Conservation (phyloP, 2,329 filamentous ascomycete genomes). For the Blastomyces parvus region DNA sequence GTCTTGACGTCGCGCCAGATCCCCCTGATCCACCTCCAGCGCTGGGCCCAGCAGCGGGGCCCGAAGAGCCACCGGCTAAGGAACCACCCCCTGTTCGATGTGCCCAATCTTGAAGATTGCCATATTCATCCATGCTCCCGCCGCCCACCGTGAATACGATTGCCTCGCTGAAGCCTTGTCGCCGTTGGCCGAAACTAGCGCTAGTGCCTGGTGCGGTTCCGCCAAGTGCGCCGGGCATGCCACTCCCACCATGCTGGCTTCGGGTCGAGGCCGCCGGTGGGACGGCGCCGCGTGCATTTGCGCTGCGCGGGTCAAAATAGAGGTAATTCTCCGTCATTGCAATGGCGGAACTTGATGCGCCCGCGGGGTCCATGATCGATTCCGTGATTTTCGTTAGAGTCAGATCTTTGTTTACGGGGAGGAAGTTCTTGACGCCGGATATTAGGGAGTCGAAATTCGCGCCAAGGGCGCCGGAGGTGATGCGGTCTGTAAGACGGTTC, state of each 20-base stretch:
- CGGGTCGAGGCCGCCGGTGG: slow-evolving; percentile 58
- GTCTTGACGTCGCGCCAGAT: slow-evolving; percentile 52
- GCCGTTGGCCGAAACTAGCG: slow-evolving; percentile 80
- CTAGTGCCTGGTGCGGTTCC: slow-evolving; percentile 54
- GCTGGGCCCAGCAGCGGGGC: slow-evolving; percentile 29
- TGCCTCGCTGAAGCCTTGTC: slow-evolving; percentile 81
- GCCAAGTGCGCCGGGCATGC: slow-evolving; percentile 36
- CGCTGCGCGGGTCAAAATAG: slow-evolving; percentile 91
- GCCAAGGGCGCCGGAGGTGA: slow-evolving; percentile 80
- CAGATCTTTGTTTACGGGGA: slow-evolving; percentile 90
- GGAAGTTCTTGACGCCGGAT: slow-evolving; percentile 92
- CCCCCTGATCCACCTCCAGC: slow-evolving; percentile 22
- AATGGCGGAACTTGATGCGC: slow-evolving; percentile 82
- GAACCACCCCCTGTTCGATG: slow-evolving; percentile 55
- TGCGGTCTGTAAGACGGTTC: slow-evolving; percentile 80
- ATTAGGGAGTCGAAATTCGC: slow-evolving; percentile 90
- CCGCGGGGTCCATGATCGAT: slow-evolving; percentile 90
- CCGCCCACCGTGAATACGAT: slow-evolving; percentile 94
- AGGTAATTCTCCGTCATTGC: slow-evolving; percentile 94
- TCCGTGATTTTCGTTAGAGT: slow-evolving; percentile 97
- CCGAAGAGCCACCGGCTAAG: slow-evolving; percentile 31
- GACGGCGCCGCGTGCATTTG: slow-evolving; percentile 86
- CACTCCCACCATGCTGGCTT: slow-evolving; percentile 36
- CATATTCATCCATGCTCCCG: slow-evolving; percentile 98
- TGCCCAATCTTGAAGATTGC: slow-evolving; percentile 94